These are phyloP conservation scores for Podospora australis DNA, from an alignment of 495 filamentous ascomycete genomes.

Conservation along the genomic window DNA sequence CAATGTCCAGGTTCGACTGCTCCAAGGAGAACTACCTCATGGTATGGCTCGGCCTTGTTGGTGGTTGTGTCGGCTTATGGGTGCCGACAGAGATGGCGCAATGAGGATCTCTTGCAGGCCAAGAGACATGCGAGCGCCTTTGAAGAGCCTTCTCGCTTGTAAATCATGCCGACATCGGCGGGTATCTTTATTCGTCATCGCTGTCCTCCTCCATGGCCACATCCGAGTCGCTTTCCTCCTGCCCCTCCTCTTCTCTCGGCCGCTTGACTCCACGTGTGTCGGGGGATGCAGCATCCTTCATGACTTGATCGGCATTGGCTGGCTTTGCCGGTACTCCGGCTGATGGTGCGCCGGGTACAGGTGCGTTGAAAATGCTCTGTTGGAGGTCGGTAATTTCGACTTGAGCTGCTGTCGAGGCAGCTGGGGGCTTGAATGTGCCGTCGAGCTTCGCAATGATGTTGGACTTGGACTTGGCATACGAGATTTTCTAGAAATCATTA, in stretches of 20 bases:
- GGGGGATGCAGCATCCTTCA: constrained; percentile 38
- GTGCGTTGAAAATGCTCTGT: constrained; percentile 73
- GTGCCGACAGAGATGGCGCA: constrained; percentile 55
- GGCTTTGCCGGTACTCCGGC: constrained; percentile 38
- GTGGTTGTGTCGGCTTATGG: constrained; percentile 64
- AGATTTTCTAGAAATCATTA: constrained; percentile 61
- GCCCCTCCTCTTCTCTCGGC: constrained; percentile 55
- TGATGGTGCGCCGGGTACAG: constrained; percentile 41
- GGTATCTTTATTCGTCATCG: constrained; percentile 47
- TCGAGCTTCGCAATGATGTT: constrained; percentile 82
- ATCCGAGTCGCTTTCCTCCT: constrained; percentile 54
- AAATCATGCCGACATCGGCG: background rate
- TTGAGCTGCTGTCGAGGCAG: constrained; percentile 40
- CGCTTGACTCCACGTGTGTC: constrained; percentile 55
- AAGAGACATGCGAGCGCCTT: no score
- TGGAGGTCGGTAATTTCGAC: constrained; percentile 67
- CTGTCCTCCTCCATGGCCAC: constrained; percentile 70
- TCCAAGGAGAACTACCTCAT: constrained; percentile 63
- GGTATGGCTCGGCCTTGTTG: constrained; percentile 74
- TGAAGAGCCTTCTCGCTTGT: no score
- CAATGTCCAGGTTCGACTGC: constrained; percentile 54
- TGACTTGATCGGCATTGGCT: constrained; percentile 31
- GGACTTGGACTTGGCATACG: constrained; percentile 82
- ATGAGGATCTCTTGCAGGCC: no score
- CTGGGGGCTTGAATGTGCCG: constrained; percentile 71